Conservation (phyloP, 2,329 filamentous ascomycete species). For the Fusarium virguliforme region DNA sequence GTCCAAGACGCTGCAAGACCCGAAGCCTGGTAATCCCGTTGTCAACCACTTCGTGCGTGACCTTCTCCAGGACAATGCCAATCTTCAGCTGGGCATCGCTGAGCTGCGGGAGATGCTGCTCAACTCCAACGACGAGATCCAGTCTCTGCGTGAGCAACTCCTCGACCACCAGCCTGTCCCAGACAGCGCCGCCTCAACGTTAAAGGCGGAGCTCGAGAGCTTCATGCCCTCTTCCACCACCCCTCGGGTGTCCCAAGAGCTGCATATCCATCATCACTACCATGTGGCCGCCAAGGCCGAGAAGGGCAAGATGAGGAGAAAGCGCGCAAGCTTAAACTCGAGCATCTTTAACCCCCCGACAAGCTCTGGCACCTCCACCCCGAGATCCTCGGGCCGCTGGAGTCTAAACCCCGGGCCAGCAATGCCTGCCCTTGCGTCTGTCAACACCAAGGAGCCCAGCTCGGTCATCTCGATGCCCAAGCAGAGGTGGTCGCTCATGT, state of each 20-base stretch:
- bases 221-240: slow-evolving; percentile 55
- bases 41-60: slow-evolving; percentile 98
- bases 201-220: slow-evolving; percentile 80
- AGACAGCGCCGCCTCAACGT: slow-evolving; percentile 65
- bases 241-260: slow-evolving; percentile 73
- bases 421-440: slow-evolving; percentile 60
- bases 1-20: slow-evolving; percentile 73
- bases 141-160: slow-evolving; percentile 86
- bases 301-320: slow-evolving; percentile 78
- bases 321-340: slow-evolving; percentile 75
- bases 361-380: slow-evolving; percentile 60
- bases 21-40: slow-evolving; percentile 75
- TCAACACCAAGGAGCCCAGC: slow-evolving; percentile 67
- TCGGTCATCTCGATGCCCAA: slow-evolving; percentile 62
- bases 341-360: slow-evolving; percentile 73
- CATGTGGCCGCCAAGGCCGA: slow-evolving; percentile 79
- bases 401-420: slow-evolving; percentile 59
- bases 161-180: slow-evolving; percentile 80
- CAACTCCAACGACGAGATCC: slow-evolving; percentile 94
- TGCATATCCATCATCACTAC: slow-evolving; percentile 97
- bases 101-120: slow-evolving; percentile 92
- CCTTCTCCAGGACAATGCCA: slow-evolving; percentile 94
- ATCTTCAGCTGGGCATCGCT: slow-evolving; percentile 90
- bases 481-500: slow-evolving; percentile 72
- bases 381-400: slow-evolving; percentile 57